Base-by-base conservation (phyloP, 106 monocot genomes). In the Amphibolis antarctica region DNA sequence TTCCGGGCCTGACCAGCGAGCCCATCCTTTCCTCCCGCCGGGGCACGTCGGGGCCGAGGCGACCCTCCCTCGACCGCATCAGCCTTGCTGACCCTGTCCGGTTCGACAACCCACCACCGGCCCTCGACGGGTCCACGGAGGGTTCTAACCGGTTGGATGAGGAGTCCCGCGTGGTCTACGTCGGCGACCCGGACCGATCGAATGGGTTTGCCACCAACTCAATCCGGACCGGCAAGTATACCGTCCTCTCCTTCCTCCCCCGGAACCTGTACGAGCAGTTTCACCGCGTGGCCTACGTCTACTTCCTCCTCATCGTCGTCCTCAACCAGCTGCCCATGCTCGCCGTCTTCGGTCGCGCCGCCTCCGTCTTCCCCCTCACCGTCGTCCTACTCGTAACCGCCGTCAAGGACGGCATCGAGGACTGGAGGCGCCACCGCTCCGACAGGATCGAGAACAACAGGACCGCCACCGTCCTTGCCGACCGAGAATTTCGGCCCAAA, bases 201-300 rank as follows among this genome's bases (percentile, higher is more conserved):
- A 69, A 76, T 81, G 75, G 75, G 51, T 71, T 86, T 73, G 60
- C 82, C 44, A 81, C 77, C 36, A 90, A 98, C 69, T 76, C 86
- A 17, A 84, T 98, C 66, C 81, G 84, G 22, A 98, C 96, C 44
- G 64, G 73, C 54, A 96, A 96, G 78, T 96, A 96, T 76, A 79
- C 85, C 22, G 17, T 86, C 25, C 69, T 96, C 67, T 80, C 86
- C 55, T 96, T 96, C 82, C 69, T 96, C 68, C 89, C 89, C 25
- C 81, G 86, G 20, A 96, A 96, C 71, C 82, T 96, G 45, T 96
- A 78, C 78, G 94, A 96, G 77, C 94, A 96, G 68, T 96, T 96
- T 71, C 94, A 84, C 74, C 86, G 94, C 65, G 71, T 82, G 13
- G 94, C 94, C 42, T 96, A 96, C 76, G 47, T 96, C 71, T 96